phyloP scores from a whole-genome alignment of 2,329 filamentous ascomycete species.

The Tolypocladium tundrense region DNA sequence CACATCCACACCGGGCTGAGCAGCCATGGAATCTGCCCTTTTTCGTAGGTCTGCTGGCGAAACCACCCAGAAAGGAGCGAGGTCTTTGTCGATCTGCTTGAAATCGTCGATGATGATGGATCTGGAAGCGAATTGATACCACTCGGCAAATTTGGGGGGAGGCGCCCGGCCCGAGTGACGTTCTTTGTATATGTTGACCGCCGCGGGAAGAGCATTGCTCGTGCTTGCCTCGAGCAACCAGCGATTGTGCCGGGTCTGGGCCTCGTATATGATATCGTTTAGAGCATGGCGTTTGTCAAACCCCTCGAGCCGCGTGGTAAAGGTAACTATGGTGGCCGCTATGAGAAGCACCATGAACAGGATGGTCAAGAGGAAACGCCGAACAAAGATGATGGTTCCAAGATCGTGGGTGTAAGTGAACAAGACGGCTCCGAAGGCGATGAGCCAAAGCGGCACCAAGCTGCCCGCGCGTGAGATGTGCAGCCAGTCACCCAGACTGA shows the following conservation, averaged over 20 bases:
- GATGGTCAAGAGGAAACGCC: conserved; percentile 27
- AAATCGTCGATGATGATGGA: conserved; percentile 73
- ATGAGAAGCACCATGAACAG: conserved; percentile 27
- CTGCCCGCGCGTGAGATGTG: conserved; percentile 26
- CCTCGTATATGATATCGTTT: conserved; percentile 37
- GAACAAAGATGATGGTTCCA: conserved; percentile 31
- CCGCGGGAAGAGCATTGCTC: conserved; percentile 36
- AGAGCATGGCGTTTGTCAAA: conserved; percentile 32
- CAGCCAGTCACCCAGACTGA: conserved; percentile 33
- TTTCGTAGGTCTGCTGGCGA: conserved; percentile 57
- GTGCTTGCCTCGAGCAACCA: conserved; percentile 37
- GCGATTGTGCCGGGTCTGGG: conserved; percentile 34
- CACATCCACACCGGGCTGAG: conserved; percentile 32
- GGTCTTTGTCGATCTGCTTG: conserved; percentile 63
- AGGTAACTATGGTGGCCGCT: conserved; percentile 24
- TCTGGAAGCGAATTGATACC: conserved; percentile 69
- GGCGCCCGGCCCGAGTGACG: conserved; percentile 55
- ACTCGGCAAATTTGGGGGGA: conserved; percentile 73
- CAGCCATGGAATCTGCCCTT: conserved; percentile 32
- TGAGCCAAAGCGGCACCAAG: conserved; percentile 26
- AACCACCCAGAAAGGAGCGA: conserved; percentile 70
- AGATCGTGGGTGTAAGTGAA: conserved; percentile 35
- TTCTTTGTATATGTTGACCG: conserved; percentile 38
- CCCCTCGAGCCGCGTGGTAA: conserved; percentile 16
- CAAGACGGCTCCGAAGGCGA: conserved; percentile 28